Percentiles rank a stretch among this genome's conserved stretches.
phyloP scores from a whole-genome alignment of 192 early-diverging fungal genomes.

The Gonapodya sp. region DNA sequence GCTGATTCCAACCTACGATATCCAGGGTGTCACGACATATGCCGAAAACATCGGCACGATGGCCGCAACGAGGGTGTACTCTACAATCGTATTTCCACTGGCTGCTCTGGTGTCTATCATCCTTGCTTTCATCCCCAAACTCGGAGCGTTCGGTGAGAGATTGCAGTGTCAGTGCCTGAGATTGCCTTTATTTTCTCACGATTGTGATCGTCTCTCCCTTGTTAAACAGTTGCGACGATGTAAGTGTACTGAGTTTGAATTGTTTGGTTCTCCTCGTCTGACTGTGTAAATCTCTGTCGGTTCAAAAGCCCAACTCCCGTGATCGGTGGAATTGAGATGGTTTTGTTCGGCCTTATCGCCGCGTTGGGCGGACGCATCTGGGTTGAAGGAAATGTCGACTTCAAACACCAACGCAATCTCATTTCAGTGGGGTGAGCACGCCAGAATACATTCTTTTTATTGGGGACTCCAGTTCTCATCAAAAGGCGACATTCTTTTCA shows the following conservation, averaged over 20 bases:
- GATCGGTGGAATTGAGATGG: conserved; percentile 41
- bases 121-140: conserved; percentile 45
- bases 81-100: conserved; percentile 39
- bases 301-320: conserved; percentile 35
- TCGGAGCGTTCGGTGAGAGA: conserved; percentile 46
- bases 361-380: conserved; percentile 47
- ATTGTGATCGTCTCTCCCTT: too few relatives aligned
- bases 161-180: too few relatives aligned
- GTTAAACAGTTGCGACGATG: too few relatives aligned
- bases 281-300: too few relatives aligned
- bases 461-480: neutral
- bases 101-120: conserved; percentile 43
- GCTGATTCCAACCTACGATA: neutral
- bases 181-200: too few relatives aligned
- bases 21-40: conserved; percentile 37
- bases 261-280: too few relatives aligned
- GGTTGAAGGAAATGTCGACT: conserved; percentile 42
- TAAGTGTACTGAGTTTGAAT: too few relatives aligned
- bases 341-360: conserved; percentile 43
- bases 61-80: conserved; percentile 42
- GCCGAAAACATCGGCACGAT: conserved; percentile 50
- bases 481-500: neutral
- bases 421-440: conserved; percentile 32
- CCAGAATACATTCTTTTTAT: neutral
- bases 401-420: conserved; percentile 36